Evolutionary conservation across 2,329 filamentous ascomycete genomes (phyloP).

Genomic region (Colletotrichum paranaense): DNA sequence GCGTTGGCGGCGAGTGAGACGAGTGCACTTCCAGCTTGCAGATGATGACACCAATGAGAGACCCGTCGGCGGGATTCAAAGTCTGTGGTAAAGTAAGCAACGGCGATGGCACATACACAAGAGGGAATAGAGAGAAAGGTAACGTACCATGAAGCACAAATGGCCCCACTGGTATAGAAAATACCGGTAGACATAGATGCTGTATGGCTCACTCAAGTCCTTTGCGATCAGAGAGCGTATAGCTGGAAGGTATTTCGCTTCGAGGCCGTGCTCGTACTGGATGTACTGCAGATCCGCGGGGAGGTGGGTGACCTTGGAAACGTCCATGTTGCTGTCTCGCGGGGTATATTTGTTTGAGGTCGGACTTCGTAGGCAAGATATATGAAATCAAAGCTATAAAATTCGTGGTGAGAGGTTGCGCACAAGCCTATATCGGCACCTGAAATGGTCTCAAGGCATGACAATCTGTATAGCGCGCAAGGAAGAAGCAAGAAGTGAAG

Average conservation of each 20-base stretch:
- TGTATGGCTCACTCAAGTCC: constrained; percentile 97
- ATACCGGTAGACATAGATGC: constrained; percentile 98
- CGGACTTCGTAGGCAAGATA: neutral
- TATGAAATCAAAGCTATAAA: neutral
- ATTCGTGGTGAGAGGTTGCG: neutral
- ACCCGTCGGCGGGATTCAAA: constrained; percentile 67
- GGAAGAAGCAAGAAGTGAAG: neutral
- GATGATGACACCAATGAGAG: constrained; percentile 89
- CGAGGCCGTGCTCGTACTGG: constrained; percentile 71
- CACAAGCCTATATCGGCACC: constrained; percentile 20
- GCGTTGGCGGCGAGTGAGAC: constrained; percentile 77
- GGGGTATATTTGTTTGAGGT: neutral
- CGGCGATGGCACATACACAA: neutral
- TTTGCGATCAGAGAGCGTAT: constrained; percentile 95
- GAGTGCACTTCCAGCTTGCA: constrained; percentile 94
- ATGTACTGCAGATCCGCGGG: constrained; percentile 66
- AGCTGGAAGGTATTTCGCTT: constrained; percentile 78
- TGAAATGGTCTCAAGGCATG: constrained; percentile 24
- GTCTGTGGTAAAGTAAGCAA: constrained; percentile 54
- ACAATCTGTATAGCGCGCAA: constrained; percentile 8
- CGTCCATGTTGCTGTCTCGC: constrained; percentile 45
- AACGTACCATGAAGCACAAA: constrained; percentile 88
- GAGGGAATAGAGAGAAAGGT: neutral
- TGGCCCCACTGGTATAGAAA: constrained; percentile 98
- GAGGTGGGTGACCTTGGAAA: constrained; percentile 46